Base-by-base conservation (phyloP, 345 rosid species). In the Gossypium australe region DNA sequence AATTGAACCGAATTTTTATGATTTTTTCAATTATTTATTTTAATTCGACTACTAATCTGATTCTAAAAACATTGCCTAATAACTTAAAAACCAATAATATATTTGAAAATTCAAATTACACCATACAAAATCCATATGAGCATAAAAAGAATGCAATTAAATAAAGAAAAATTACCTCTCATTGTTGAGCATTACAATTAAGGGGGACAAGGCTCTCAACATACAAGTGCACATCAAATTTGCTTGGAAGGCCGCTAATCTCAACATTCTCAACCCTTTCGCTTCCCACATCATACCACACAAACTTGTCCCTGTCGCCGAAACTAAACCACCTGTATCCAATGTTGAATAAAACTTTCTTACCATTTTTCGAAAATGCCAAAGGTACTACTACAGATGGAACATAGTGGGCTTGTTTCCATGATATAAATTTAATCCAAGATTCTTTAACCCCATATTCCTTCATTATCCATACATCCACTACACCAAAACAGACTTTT, bases 401-500 rank as follows among this genome's bases (percentile, higher is more conserved):
- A 34, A 1, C 6, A 22, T 4, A 14, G n/a, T 6, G 9, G 8
- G 25, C 2, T n/a, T 43, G 25, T 7, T 18, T 65, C 27, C 14
- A 7, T 14, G 60, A 25, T 34, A 70, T 8, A 27, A 70, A 27
- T 16, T 29, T 29, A 29, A 3, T 29, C 38, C 38, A 29, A 29
- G 38, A 29, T 3, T 29, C 38, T 29, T 70, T 70, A 16, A 47
- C 17, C 60, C 61, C 29, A 16, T 60, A 70, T 70, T 70, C 59
- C 18, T 70, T 55, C 74, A 70, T 70, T 2, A 70, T 20, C 74
- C 62, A 25, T 9, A 70, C 22, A 70, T 53, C n/a, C n/a, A n/a
- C n/a, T n/a, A n/a, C n/a, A n/a, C n/a, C n/a, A n/a, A n/a, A n/a
- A n/a, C n/a, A n/a, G n/a, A n/a, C n/a, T n/a, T n/a, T n/a, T n/a